These are phyloP conservation scores for Gnomoniopsis sp. DNA, from an alignment of 2,329 filamentous ascomycete genomes.

Conservation along the genomic window DNA sequence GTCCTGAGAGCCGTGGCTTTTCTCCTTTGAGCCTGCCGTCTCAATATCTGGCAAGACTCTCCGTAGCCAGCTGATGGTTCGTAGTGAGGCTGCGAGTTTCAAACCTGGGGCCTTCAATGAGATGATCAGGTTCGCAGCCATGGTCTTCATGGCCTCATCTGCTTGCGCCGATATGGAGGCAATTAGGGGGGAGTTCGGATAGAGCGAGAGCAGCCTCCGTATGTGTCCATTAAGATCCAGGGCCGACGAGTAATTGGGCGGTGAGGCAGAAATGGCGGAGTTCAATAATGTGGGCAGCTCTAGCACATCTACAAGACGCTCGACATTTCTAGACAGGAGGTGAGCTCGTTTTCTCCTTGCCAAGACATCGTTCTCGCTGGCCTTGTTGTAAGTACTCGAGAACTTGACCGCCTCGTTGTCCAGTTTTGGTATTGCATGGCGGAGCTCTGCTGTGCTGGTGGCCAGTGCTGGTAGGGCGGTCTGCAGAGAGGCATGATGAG, in stretches of 20 bases:
- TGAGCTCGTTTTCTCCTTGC: conserved; percentile 75
- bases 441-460: conserved; percentile 63
- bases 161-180: conserved; percentile 71
- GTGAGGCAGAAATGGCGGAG: conserved; percentile 65
- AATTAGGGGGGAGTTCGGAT: conserved; percentile 75
- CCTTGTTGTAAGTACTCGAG: conserved; percentile 77
- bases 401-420: conserved; percentile 78
- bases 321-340: conserved; percentile 79
- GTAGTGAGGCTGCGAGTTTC: conserved; percentile 84
- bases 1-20: conserved; percentile 42
- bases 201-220: conserved; percentile 76
- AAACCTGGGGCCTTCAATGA: conserved; percentile 74
- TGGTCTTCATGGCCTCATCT: conserved; percentile 81
- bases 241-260: conserved; percentile 80
- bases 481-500: conserved; percentile 70
- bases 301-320: conserved; percentile 84
- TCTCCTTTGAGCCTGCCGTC: conserved; percentile 25
- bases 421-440: conserved; percentile 70
- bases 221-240: conserved; percentile 94
- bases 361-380: conserved; percentile 65
- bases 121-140: conserved; percentile 79
- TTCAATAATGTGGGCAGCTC: conserved; percentile 84
- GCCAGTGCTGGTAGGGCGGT: conserved; percentile 70
- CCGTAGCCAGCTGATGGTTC: conserved; percentile 87
- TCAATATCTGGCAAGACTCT: conserved; percentile 81